Conservation (phyloP, 1,284 basidiomycete genomes). For the Malassezia psittaci region DNA sequence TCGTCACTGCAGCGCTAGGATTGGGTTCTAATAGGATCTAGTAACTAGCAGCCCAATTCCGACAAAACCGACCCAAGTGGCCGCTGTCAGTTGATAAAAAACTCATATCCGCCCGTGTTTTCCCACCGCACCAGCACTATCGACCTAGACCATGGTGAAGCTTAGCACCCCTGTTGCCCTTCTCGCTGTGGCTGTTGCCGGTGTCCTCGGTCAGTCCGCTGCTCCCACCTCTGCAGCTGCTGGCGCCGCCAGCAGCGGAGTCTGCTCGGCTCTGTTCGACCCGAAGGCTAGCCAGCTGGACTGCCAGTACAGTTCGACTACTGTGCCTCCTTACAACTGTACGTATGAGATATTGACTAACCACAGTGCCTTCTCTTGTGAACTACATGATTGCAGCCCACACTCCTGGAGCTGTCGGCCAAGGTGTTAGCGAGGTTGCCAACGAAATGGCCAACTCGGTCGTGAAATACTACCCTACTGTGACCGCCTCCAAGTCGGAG, state of each 20-base stretch:
- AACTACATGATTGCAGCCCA: slow-evolving; percentile 33
- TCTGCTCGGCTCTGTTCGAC: slow-evolving; percentile 29
- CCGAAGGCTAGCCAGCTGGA: slow-evolving; percentile 16
- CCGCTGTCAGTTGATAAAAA: neutral
- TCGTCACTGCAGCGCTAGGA: neutral
- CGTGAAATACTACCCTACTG: slow-evolving; percentile 39
- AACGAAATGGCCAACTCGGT: slow-evolving; percentile 33
- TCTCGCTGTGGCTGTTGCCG: slow-evolving; percentile 27
- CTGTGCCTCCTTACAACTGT: slow-evolving; percentile 33
- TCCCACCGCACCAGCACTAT: slow-evolving; percentile 1
- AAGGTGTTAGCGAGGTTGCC: slow-evolving; percentile 28
- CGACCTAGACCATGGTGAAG: slow-evolving; percentile 25
- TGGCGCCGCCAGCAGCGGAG: slow-evolving; percentile 7
- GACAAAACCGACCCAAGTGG: neutral
- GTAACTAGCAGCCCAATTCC: neutral
- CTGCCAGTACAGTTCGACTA: slow-evolving; percentile 33
- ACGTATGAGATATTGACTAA: neutral
- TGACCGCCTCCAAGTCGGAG: slow-evolving; percentile 21
- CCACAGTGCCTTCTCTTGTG: slow-evolving; percentile 28
- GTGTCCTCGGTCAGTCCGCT: slow-evolving; percentile 20
- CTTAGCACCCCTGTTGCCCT: slow-evolving; percentile 30
- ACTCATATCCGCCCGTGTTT: neutral
- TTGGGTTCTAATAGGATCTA: neutral
- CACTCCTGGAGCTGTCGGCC: slow-evolving; percentile 24
- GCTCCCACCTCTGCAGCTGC: slow-evolving; percentile 6